Base-by-base conservation (phyloP, 2,329 filamentous ascomycete species). In the Colletotrichum agaves region DNA sequence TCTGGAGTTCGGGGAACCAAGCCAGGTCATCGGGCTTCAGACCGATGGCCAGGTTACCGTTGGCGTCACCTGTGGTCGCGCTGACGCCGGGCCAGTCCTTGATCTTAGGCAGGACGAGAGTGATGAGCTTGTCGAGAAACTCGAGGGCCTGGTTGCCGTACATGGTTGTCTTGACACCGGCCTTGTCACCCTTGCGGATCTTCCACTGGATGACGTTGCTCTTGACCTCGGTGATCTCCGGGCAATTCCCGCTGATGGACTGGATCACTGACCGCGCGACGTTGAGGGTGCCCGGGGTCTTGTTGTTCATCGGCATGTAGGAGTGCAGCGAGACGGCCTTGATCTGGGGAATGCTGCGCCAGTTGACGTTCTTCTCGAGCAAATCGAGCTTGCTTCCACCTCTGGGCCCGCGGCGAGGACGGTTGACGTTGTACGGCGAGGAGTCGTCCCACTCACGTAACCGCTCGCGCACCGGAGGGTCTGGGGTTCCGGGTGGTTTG, bases 401-500 rank as follows among this genome's bases (percentile, higher is more conserved):
- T 75, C 95, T 88, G 5, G 96, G 96, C 1, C 91, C 93, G 71
- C 96, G 90, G 72, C 93, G 88, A 4, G 93, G 91, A 74, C 96
- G 88, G 80, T 97, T 97, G 83, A 94, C 93, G 85, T 94, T 94
- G 82, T 99, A 99, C 2, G 95, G 96, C 7, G 93, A 97, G 59
- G 91, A 92, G 73, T 91, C 94, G 69, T 95, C 91, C 96, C 96
- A 99, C 74, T 87, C 82, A 64, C 96, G 89, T 73, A 98, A 83
- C 70, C 93, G 89, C 69, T 93, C 88, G 70, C 85, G 81, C 60
- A 82, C 79, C n/a, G 79, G 78, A 37, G 75, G 73, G 72, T 78
- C 84, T 76, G 82, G 77, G 6, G 91, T 91, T 67, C 94, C 94
- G 0, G 94, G 94, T 1, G 93, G 92, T 59, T 84, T 88, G 83